Percentiles rank a stretch among this genome's conserved stretches.
These are phyloP conservation scores for Aphanomyces astaci DNA, from an alignment of 352 stramenopile species.

Conservation along the genomic window DNA sequence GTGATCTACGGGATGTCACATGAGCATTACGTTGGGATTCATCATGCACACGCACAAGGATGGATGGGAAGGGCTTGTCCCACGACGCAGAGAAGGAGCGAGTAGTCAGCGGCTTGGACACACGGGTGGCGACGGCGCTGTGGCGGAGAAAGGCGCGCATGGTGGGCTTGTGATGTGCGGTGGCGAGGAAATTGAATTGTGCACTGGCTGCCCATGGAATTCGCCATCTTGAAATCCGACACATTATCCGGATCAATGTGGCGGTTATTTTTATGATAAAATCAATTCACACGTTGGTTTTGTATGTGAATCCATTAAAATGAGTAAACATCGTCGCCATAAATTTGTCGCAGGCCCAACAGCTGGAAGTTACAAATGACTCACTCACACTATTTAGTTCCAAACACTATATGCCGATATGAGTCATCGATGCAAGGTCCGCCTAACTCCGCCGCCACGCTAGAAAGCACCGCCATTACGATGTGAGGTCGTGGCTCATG, in stretches of 20 bases:
- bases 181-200: not conserved
- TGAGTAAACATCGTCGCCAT: too few species aligned
- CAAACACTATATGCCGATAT: too few species aligned
- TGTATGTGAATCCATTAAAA: not conserved
- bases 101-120: not conserved
- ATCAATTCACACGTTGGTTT: not conserved
- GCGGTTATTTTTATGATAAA: not conserved
- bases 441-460: too few species aligned
- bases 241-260: not conserved
- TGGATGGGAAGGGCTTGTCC: slow-evolving; percentile 70
- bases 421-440: too few species aligned
- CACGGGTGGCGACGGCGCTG: not conserved
- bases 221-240: not conserved
- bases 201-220: not conserved
- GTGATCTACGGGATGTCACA: too few species aligned
- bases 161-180: too few species aligned
- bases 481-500: not conserved
- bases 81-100: slow-evolving; percentile 27
- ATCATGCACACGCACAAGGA: slow-evolving; percentile 50
- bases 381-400: slow-evolving; percentile 9
- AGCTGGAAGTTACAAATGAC: not conserved
- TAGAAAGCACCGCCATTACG: too few species aligned
- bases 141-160: not conserved
- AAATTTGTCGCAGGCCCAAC: too few species aligned
- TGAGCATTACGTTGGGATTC: not conserved